Conservation (phyloP, 1,139 yeast species). For the Nakaseomyces glabratus region DNA sequence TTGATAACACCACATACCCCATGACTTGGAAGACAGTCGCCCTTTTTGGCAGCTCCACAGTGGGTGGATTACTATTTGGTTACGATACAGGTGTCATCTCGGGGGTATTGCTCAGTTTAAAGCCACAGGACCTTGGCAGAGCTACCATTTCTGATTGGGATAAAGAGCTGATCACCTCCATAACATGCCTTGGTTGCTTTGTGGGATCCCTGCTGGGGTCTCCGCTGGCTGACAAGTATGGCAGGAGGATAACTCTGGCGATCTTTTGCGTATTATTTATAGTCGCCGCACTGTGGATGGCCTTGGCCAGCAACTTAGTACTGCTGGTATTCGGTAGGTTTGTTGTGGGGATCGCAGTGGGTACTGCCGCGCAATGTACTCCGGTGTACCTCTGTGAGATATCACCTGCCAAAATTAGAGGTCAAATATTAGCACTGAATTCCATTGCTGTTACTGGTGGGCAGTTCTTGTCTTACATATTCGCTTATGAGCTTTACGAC, state of each 20-base stretch:
- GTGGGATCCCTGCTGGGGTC: slow-evolving; percentile 37
- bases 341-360: slow-evolving; percentile 37
- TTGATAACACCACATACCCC: slow-evolving; percentile 15
- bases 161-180: slow-evolving; percentile 37
- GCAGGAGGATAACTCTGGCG: slow-evolving; percentile 34
- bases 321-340: slow-evolving; percentile 33
- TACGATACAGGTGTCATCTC: slow-evolving; percentile 39
- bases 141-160: slow-evolving; percentile 26
- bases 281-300: slow-evolving; percentile 34
- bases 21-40: slow-evolving; percentile 16
- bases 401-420: slow-evolving; percentile 36
- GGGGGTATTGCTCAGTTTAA: slow-evolving; percentile 35
- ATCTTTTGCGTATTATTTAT: slow-evolving; percentile 34
- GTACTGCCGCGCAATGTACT: slow-evolving; percentile 37
- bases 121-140: slow-evolving; percentile 29
- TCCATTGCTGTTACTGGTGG: slow-evolving; percentile 40
- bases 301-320: slow-evolving; percentile 26
- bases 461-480: slow-evolving; percentile 36
- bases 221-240: slow-evolving; percentile 31
- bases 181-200: slow-evolving; percentile 38
- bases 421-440: slow-evolving; percentile 35
- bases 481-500: slow-evolving; percentile 28
- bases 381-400: slow-evolving; percentile 39
- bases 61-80: slow-evolving; percentile 38
- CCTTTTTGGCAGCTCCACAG: slow-evolving; percentile 28